A percentile compares a stretch with the other conserved stretches of the same genome.
Conservation (phyloP, 331 rosid species). For the Malus hybrid region DNA sequence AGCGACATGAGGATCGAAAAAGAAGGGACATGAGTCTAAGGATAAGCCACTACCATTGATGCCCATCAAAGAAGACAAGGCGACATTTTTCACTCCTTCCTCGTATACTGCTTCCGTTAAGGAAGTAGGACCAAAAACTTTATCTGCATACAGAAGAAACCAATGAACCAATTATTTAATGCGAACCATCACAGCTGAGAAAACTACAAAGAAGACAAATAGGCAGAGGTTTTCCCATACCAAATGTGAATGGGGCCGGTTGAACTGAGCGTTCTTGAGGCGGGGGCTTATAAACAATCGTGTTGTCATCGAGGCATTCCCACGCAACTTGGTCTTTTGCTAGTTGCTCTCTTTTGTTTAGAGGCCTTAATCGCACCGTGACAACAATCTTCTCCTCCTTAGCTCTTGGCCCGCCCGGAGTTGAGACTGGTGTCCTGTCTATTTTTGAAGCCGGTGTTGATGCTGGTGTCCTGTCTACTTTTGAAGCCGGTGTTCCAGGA, state of each 20-base stretch:
- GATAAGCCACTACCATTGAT: slow-evolving; percentile 59
- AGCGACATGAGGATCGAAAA: not conserved
- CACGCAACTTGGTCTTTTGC: slow-evolving; percentile 94
- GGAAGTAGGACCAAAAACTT: slow-evolving; percentile 71
- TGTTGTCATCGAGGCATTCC: slow-evolving; percentile 77
- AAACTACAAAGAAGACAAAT: not conserved
- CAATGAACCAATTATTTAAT: not conserved
- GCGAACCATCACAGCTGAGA: not conserved
- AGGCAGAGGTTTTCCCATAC: slow-evolving; percentile 28
- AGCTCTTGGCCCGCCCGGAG: slow-evolving; percentile 74
- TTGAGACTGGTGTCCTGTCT: slow-evolving; percentile 74
- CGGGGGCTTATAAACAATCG: slow-evolving; percentile 63
- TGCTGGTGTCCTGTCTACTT: slow-evolving; percentile 72
- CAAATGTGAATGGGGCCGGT: slow-evolving; percentile 68
- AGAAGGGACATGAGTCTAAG: not conserved
- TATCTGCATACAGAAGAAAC: slow-evolving; percentile 46
- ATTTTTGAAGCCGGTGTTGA: slow-evolving; percentile 80
- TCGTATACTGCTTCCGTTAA: slow-evolving; percentile 80
- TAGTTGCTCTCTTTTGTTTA: slow-evolving; percentile 76
- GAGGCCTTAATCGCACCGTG: slow-evolving; percentile 83
- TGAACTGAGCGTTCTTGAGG: slow-evolving; percentile 61
- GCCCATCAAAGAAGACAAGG: slow-evolving; percentile 89
- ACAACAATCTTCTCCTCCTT: slow-evolving; percentile 95
- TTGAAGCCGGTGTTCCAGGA: slow-evolving; percentile 94
- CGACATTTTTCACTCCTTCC: slow-evolving; percentile 92